Conservation (phyloP, 371 early-diverging fungal species). For the Mucor mucedo region DNA sequence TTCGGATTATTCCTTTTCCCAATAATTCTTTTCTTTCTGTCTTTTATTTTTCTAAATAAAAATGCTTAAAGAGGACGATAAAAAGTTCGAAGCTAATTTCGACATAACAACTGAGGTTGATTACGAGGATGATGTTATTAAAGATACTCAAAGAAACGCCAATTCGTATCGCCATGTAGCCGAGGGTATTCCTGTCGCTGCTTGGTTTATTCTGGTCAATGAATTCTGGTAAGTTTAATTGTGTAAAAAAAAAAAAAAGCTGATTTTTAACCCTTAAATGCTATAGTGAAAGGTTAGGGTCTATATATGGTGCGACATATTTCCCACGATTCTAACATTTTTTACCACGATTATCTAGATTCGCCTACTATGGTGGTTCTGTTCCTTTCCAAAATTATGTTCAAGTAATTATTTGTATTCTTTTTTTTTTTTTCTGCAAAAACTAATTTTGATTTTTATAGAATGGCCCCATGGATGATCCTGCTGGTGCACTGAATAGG, state of each 20-base stretch:
- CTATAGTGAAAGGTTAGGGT: conserved; percentile 30
- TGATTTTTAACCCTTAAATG: conserved; percentile 1
- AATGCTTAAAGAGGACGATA: conserved; percentile 29
- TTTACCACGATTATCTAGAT: conserved; percentile 44
- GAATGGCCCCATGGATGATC: conserved; percentile 27
- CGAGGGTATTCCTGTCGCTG: conserved; percentile 52
- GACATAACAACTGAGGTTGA: conserved; percentile 26
- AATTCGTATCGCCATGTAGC: conserved; percentile 36
- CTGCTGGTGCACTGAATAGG: conserved; percentile 38
- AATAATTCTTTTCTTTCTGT: conserved; percentile 2
- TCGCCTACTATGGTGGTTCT: conserved; percentile 76
- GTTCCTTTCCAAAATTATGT: conserved; percentile 69
- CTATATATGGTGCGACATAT: conserved; percentile 8
- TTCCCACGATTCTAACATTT: conserved; percentile 16
- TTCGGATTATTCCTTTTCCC: background rate
- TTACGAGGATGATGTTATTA: conserved; percentile 20
- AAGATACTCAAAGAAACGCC: conserved; percentile 12
- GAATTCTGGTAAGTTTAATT: conserved; percentile 39
- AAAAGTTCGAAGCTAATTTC: conserved; percentile 27
- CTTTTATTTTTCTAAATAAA: conserved; percentile 13
- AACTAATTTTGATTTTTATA: conserved; percentile 4
- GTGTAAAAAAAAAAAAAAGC: background rate
- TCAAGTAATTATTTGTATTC: conserved; percentile 27
- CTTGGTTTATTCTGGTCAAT: conserved; percentile 60
- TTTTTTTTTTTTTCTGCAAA: background rate